These are phyloP conservation scores for Tulasnella sp. DNA, from an alignment of 768 basidiomycete genomes.

Conservation along the genomic window DNA sequence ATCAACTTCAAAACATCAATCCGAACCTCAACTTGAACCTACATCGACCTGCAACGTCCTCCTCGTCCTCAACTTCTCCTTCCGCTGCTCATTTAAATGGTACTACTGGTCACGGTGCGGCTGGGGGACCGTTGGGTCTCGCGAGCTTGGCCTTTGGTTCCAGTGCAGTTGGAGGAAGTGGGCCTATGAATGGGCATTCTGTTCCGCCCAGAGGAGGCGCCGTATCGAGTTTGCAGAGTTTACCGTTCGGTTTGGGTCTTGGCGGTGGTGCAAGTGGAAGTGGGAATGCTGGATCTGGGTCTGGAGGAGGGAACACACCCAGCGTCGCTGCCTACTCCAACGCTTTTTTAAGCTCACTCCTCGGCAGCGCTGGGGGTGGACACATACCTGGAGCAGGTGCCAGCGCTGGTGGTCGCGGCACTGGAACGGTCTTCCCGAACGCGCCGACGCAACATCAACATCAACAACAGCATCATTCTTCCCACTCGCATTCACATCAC, in stretches of 20 bases:
- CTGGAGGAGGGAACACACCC: neutral
- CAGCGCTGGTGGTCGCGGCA: neutral
- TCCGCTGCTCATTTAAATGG: too few species aligned
- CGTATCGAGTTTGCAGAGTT: neutral
- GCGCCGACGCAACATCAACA: neutral
- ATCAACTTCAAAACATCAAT: slow-evolving; percentile 11
- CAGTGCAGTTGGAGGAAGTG: too few species aligned
- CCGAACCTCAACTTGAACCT: slow-evolving; percentile 9
- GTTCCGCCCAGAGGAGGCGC: slow-evolving; percentile 1
- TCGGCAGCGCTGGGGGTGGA: neutral
- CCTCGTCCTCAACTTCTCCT: neutral
- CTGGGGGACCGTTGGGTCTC: too few species aligned
- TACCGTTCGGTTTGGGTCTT: neutral
- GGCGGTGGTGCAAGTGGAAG: neutral
- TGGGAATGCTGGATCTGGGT: neutral
- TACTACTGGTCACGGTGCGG: too few species aligned
- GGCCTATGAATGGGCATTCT: neutral
- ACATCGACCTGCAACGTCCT: neutral
- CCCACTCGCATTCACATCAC: too few species aligned
- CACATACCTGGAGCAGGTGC: neutral
- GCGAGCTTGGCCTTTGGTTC: too few species aligned
- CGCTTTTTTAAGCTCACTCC: slow-evolving; percentile 1
- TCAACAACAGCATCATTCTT: too few species aligned
- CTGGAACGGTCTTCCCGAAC: neutral
- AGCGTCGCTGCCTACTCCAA: neutral